phyloP scores from a whole-genome alignment of 805 yeast species.

The Kazachstania martiniae region DNA sequence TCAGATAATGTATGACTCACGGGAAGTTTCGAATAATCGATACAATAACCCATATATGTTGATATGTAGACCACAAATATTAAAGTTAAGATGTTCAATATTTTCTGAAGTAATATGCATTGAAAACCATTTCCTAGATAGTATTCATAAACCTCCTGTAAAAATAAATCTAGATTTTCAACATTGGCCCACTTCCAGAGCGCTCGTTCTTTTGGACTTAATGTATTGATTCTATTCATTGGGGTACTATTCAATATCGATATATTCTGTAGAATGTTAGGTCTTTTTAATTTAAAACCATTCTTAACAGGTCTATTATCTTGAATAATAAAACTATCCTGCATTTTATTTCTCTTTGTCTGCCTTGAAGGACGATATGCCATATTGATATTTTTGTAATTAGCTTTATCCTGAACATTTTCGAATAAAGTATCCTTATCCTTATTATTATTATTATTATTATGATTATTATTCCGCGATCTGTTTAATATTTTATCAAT shows the following conservation, averaged over 20 bases:
- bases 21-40: conserved; percentile 48
- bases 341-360: neutral
- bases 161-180: conserved; percentile 77
- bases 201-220: conserved; percentile 65
- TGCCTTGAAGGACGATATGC: neutral
- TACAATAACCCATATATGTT: conserved; percentile 71
- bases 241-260: conserved; percentile 20
- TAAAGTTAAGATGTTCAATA: conserved; percentile 61
- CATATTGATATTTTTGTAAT: neutral
- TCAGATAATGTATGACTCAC: conserved; percentile 26
- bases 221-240: conserved; percentile 28
- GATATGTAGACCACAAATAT: conserved; percentile 72
- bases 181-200: conserved; percentile 96
- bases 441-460: conserved; percentile 4
- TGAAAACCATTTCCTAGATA: conserved; percentile 76
- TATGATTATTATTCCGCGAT: too few relatives aligned
- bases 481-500: too few relatives aligned
- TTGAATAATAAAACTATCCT: conserved; percentile 6
- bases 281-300: too few relatives aligned
- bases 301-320: conserved; percentile 2
- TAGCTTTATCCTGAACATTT: conserved; percentile 6
- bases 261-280: conserved; percentile 17
- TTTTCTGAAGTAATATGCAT: conserved; percentile 60
- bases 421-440: conserved; percentile 7
- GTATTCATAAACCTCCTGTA: conserved; percentile 73